Conservation (phyloP, 495 filamentous ascomycete species). For the Podospora comata region DNA sequence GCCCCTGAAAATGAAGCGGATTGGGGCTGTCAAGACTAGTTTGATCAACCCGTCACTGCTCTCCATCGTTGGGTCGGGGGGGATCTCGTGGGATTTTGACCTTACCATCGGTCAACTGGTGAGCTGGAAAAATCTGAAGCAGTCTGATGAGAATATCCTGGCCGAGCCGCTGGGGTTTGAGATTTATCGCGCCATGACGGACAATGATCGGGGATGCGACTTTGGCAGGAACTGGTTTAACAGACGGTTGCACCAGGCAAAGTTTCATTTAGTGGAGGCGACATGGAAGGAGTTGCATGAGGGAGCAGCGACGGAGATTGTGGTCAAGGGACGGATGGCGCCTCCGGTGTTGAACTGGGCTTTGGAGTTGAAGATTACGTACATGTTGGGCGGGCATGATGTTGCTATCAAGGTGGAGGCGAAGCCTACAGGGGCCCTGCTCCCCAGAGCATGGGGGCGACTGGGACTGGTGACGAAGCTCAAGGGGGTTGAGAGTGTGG, state of each 20-base stretch:
- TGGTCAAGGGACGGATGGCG: constrained; percentile 49
- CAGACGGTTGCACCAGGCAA: constrained; percentile 42
- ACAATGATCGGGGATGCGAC: constrained; percentile 58
- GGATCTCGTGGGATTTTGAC: constrained; percentile 44
- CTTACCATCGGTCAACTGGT: constrained; percentile 38
- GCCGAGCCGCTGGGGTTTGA: constrained; percentile 42
- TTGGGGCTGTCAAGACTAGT: not conserved
- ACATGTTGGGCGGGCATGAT: constrained; percentile 43
- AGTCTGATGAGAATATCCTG: constrained; percentile 37
- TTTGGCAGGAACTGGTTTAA: constrained; percentile 45
- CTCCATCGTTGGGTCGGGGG: constrained; percentile 28
- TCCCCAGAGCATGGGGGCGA: constrained; percentile 57
- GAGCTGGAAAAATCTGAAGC: constrained; percentile 32
- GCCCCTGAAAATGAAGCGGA: not conserved
- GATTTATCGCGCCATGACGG: constrained; percentile 57
- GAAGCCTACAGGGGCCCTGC: constrained; percentile 35
- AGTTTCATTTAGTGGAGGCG: constrained; percentile 41
- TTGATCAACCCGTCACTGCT: constrained; percentile 20
- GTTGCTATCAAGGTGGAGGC: constrained; percentile 47
- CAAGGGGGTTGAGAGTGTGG: constrained; percentile 38
- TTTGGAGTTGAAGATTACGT: constrained; percentile 52
- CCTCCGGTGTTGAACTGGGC: constrained; percentile 62
- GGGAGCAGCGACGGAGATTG: constrained; percentile 31
- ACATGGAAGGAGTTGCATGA: constrained; percentile 38
- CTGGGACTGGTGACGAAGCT: constrained; percentile 55